A percentile compares a stretch with the other conserved stretches of the same genome.
Evolutionary conservation across 192 early-diverging fungal genomes (phyloP).

Genomic region (Rhizophagus clarus): DNA sequence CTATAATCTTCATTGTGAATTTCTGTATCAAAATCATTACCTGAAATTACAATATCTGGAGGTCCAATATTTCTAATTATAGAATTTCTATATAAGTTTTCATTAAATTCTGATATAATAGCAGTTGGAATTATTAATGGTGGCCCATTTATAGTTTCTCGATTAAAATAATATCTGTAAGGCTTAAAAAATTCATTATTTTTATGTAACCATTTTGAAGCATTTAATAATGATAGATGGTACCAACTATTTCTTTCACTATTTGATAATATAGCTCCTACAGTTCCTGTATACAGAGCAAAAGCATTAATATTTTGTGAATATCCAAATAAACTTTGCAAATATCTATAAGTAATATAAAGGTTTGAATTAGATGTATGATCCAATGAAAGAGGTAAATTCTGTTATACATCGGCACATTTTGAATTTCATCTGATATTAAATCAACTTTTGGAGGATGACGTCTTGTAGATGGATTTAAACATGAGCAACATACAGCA

Average conservation of each 20-base stretch:
- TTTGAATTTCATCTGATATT: neutral
- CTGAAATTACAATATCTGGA: too few species aligned
- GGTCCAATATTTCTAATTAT: too few species aligned
- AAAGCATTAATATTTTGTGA: neutral
- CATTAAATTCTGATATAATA: too few species aligned
- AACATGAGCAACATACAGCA: conserved; percentile 4
- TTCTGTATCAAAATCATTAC: too few species aligned
- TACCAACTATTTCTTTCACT: neutral
- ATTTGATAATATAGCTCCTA: neutral
- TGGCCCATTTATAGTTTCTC: too few species aligned
- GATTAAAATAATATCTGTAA: too few species aligned
- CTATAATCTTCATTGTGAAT: too few species aligned
- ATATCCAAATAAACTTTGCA: neutral
- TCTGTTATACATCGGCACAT: neutral
- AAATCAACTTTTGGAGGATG: neutral
- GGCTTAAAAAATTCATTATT: neutral
- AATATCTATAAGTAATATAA: neutral
- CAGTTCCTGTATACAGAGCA: neutral
- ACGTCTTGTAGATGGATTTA: neutral
- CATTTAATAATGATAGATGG: neutral
- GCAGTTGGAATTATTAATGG: too few species aligned
- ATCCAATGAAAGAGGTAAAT: conserved; percentile 7
- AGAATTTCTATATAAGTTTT: too few species aligned
- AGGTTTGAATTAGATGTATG: neutral
- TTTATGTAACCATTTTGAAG: neutral